Percentiles rank a stretch among this genome's conserved stretches.
Evolutionary conservation across 495 filamentous ascomycete genomes (phyloP).

Genomic region (Daldinia grandis): DNA sequence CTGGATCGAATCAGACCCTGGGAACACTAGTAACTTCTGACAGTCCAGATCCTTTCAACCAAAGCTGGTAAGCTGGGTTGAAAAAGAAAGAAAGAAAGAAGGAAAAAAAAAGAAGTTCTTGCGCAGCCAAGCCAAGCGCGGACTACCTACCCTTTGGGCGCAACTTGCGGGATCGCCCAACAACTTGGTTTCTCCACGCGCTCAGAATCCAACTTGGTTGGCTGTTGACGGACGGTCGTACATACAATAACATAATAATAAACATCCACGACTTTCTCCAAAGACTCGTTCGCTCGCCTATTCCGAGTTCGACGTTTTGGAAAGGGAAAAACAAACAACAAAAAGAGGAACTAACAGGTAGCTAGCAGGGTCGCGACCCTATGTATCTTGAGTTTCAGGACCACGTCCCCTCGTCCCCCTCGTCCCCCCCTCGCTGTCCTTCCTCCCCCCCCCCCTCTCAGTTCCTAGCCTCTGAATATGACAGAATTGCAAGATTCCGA

Average conservation of each 20-base stretch:
- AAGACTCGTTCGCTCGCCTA: conserved; percentile 34
- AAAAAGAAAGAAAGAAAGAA: neutral
- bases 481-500: conserved; percentile 19
- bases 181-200: conserved; percentile 48
- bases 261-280: conserved; percentile 32
- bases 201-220: conserved; percentile 39
- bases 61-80: conserved; percentile 34
- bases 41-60: conserved; percentile 44
- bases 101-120: conserved; percentile 32
- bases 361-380: conserved; percentile 33
- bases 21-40: conserved; percentile 42
- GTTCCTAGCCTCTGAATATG: conserved; percentile 12
- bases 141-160: conserved; percentile 42
- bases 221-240: conserved; percentile 25
- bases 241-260: conserved; percentile 28
- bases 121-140: conserved; percentile 46
- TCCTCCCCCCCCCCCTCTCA: conserved; percentile 7
- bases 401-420: neutral
- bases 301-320: conserved; percentile 28
- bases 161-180: conserved; percentile 46
- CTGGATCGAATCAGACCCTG: conserved; percentile 48
- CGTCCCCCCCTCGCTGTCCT: conserved; percentile 2
- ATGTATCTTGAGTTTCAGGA: conserved; percentile 31
- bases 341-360: conserved; percentile 24
- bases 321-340: conserved; percentile 44